Evolutionary conservation across 306 rosid species (phyloP), one percentile per base, ranked within the genome.

Genomic region (Elaeagnus macrophylla): DNA sequence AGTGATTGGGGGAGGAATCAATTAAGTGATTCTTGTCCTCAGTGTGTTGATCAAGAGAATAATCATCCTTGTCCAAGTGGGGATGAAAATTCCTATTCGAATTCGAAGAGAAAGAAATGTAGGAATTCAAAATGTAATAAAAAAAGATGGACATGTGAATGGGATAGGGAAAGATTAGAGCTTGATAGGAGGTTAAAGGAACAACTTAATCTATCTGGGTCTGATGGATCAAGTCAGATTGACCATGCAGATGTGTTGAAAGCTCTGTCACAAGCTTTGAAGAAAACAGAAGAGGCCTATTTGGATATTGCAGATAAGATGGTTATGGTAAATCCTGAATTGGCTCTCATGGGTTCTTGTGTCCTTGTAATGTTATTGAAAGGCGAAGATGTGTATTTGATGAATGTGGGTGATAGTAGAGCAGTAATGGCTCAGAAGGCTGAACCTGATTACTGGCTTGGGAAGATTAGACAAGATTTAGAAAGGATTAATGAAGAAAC

Each of bases 291-390:
- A 71, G 99, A 84, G 71, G 47, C 96, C 12, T 93, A 74, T 58
- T 77, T 93, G 62, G 96, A 87, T 49, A 60, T 80, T 7, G 95
- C 96, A 0, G 96, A 93, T 66, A 79, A 73, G 76, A 87, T 86
- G 93, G 67, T 84, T 0, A 68, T 48, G 75, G 89, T 82, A 62
- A 93, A 87, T 81, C 99, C 99, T 1, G 99, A 87, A 42, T 61
- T 93, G 36, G 99, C 99, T 53, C 69, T 93, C 60, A 93, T 93
- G 99, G 99, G 99, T 53, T 93, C 99, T 1, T 93, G 99, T 75
- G 96, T 88, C 35, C 94, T 93, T n/a, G 99, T 82, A 7, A 93
- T 84, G 95, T 68, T 93, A 43, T 84, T 93, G 96, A 93, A 93
- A 47, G 99, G 99, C 8, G 99, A 87, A 11, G 95, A 93, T 70